Conservation (phyloP, 2,329 filamentous ascomycete genomes). For the Geosmithia flava region DNA sequence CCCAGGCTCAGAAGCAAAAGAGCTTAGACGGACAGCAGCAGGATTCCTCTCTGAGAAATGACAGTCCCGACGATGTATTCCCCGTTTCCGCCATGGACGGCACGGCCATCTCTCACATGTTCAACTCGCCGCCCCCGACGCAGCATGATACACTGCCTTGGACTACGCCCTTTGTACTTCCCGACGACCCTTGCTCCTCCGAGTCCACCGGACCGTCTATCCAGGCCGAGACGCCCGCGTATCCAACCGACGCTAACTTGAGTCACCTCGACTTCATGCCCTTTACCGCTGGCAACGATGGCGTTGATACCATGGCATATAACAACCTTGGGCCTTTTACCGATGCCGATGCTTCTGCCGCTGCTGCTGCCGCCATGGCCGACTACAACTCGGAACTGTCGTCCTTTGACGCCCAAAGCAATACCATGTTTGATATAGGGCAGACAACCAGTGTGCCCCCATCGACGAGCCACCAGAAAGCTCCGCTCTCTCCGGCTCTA, state of each 20-base stretch:
- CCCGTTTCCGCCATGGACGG: not conserved
- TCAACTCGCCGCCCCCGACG: not conserved
- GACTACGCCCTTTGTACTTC: not conserved
- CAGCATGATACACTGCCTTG: not conserved
- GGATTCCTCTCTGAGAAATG: not conserved
- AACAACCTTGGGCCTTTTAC: not conserved
- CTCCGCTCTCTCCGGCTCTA: not conserved
- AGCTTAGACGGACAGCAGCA: not conserved
- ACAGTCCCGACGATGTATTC: not conserved
- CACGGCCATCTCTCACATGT: not conserved
- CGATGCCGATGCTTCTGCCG: not conserved
- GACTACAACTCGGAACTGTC: not conserved
- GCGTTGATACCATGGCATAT: not conserved
- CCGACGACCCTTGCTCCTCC: not conserved
- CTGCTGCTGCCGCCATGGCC: not conserved
- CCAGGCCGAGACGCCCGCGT: not conserved
- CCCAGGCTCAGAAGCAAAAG: constrained; percentile 1
- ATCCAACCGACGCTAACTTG: not conserved
- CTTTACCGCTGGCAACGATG: not conserved
- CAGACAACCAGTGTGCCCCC: not conserved
- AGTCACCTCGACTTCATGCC: not conserved
- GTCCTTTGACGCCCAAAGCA: not conserved
- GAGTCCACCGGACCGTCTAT: not conserved
- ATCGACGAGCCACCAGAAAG: not conserved
- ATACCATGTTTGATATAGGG: not conserved